Evolutionary conservation across 495 filamentous ascomycete species (phyloP).

Genomic region (Podospora didyma): DNA sequence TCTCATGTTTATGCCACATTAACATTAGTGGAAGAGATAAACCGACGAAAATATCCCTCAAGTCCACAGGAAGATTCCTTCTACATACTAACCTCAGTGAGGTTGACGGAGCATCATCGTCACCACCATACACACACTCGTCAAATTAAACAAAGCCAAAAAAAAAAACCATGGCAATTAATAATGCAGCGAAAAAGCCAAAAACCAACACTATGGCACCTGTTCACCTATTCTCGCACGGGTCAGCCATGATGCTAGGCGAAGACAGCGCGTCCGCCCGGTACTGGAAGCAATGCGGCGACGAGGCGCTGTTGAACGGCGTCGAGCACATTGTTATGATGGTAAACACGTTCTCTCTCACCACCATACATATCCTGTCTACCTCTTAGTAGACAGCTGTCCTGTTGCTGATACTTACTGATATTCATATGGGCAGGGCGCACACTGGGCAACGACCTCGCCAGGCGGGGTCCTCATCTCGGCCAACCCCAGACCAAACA

Average conservation of each 20-base stretch:
- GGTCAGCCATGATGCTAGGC: conserved; percentile 64
- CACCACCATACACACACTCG: no score
- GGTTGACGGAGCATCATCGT: no score
- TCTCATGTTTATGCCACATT: no score
- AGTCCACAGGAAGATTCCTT: no score
- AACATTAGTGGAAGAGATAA: no score
- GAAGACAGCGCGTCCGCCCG: conserved; percentile 53
- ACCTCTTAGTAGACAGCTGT: no score
- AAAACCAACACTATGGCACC: conserved; percentile 31
- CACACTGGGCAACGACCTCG: conserved; percentile 53
- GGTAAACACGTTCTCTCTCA: conserved; percentile 31
- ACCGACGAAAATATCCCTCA: no score
- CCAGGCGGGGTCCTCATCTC: conserved; percentile 48
- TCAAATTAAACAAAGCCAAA: no score
- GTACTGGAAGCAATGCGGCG: conserved; percentile 61
- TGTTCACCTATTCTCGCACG: conserved; percentile 65
- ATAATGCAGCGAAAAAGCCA: conserved; percentile 1
- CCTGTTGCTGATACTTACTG: no score
- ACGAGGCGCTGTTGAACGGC: conserved; percentile 50
- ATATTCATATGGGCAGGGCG: conserved; percentile 45
- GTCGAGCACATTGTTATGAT: conserved; percentile 61
- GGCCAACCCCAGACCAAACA: conserved; percentile 51
- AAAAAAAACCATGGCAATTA: background rate
- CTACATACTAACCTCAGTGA: no score
- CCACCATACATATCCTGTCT: no score